Conservation (phyloP, 192 early-diverging fungal species). For the Coemansia sp. region DNA sequence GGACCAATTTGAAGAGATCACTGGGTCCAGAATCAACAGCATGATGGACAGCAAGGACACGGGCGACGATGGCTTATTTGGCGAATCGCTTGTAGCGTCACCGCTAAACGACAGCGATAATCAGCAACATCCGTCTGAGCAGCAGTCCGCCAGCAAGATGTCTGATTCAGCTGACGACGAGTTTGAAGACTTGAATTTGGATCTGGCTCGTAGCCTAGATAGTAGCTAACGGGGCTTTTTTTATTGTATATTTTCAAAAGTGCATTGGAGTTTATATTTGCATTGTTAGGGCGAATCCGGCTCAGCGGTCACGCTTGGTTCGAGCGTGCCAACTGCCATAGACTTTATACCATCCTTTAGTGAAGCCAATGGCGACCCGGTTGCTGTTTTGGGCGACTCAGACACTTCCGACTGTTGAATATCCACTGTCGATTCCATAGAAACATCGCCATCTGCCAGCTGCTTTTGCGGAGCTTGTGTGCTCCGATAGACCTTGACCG, state of each 20-base stretch:
- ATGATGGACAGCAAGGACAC: constrained; percentile 1
- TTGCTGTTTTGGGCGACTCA: constrained; percentile 25
- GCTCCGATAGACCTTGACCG: constrained; percentile 59
- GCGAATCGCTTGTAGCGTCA: constrained; percentile 17
- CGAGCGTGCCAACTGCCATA: constrained; percentile 30
- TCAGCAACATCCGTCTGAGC: not conserved
- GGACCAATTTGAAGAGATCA: constrained; percentile 46
- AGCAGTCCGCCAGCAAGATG: not conserved
- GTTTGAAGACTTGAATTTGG: constrained; percentile 45
- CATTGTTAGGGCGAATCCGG: too few species aligned
- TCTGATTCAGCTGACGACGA: constrained; percentile 14
- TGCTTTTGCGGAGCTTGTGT: constrained; percentile 1
- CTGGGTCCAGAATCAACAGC: constrained; percentile 4
- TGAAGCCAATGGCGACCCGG: constrained; percentile 34
- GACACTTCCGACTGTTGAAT: not conserved
- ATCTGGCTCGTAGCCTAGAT: constrained; percentile 32
- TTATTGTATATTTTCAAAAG: constrained; percentile 2
- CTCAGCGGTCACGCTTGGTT: not conserved
- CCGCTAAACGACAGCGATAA: constrained; percentile 11
- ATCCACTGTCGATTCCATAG: not conserved
- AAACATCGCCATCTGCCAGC: not conserved
- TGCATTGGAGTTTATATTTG: too few species aligned
- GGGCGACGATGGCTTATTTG: constrained; percentile 38
- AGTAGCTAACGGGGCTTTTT: constrained; percentile 22
- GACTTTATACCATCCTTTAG: constrained; percentile 44